These are phyloP conservation scores for Actinomortierella wolfii DNA, from an alignment of 371 early-diverging fungal genomes.

Conservation along the genomic window DNA sequence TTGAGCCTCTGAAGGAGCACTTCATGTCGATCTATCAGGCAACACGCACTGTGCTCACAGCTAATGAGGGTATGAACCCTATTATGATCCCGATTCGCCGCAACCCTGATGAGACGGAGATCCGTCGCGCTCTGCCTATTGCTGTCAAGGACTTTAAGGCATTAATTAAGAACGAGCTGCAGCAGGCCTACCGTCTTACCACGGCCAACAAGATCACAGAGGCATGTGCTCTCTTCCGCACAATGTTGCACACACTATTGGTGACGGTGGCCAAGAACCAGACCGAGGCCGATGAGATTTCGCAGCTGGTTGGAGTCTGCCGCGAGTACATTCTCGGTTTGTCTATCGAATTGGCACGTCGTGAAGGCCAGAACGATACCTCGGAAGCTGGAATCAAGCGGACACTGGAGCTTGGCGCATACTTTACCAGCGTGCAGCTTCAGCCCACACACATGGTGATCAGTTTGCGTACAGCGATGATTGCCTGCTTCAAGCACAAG, in stretches of 20 bases:
- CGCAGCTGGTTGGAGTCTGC: conserved; percentile 77
- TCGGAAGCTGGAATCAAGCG: conserved; percentile 65
- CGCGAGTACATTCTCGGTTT: conserved; percentile 93
- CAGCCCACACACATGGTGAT: conserved; percentile 87
- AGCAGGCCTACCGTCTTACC: conserved; percentile 79
- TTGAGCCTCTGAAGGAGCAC: conserved; percentile 85
- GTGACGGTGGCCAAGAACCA: conserved; percentile 65
- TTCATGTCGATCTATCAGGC: conserved; percentile 85
- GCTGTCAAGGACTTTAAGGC: conserved; percentile 59
- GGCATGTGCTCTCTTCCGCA: conserved; percentile 73
- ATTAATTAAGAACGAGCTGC: conserved; percentile 61
- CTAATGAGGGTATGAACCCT: conserved; percentile 66
- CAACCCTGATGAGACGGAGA: conserved; percentile 58
- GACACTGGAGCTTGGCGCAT: conserved; percentile 88
- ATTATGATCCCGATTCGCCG: conserved; percentile 66
- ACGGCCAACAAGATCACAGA: conserved; percentile 79
- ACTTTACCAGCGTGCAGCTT: conserved; percentile 92
- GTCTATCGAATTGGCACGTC: conserved; percentile 81
- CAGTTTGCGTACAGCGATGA: conserved; percentile 84
- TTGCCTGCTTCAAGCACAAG: conserved; percentile 76
- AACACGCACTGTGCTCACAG: conserved; percentile 69
- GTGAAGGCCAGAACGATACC: conserved; percentile 54
- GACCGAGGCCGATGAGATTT: conserved; percentile 74
- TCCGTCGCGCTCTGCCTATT: conserved; percentile 60
- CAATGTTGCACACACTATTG: conserved; percentile 74